phyloP scores from a whole-genome alignment of 768 basidiomycete genomes.

The Lentinula aciculospora region DNA sequence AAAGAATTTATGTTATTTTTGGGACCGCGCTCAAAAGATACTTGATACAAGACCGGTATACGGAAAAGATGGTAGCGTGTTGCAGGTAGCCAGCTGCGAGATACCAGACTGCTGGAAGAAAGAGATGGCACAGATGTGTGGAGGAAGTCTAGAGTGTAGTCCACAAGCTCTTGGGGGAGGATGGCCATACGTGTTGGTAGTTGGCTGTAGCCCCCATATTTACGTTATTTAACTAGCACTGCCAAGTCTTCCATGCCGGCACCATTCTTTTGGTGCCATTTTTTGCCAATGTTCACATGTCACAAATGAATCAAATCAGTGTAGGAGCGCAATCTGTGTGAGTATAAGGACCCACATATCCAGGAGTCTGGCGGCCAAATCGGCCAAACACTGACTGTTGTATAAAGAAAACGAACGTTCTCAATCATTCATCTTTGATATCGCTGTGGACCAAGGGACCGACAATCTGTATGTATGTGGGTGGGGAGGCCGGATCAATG shows the following conservation, averaged over 20 bases:
- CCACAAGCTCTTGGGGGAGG: constrained; percentile 3
- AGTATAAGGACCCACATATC: too few relatives aligned
- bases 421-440: too few relatives aligned
- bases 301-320: too few relatives aligned
- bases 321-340: too few relatives aligned
- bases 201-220: background rate
- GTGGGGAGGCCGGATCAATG: too few relatives aligned
- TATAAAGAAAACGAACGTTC: too few relatives aligned
- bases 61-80: constrained; percentile 7
- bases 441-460: too few relatives aligned
- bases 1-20: background rate
- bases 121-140: constrained; percentile 5
- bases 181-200: background rate
- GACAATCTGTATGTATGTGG: too few relatives aligned
- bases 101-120: constrained; percentile 3
- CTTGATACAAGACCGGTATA: constrained; percentile 2
- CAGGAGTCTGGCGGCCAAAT: too few relatives aligned
- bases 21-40: background rate
- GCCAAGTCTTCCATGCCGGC: background rate
- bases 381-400: too few relatives aligned
- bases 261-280: too few relatives aligned
- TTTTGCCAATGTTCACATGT: too few relatives aligned
- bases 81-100: constrained; percentile 1
- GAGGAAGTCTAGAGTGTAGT: constrained; percentile 1
- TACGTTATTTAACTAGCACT: background rate